Conservation (phyloP, 192 early-diverging fungal genomes). For the Irineochytrium annulatum region DNA sequence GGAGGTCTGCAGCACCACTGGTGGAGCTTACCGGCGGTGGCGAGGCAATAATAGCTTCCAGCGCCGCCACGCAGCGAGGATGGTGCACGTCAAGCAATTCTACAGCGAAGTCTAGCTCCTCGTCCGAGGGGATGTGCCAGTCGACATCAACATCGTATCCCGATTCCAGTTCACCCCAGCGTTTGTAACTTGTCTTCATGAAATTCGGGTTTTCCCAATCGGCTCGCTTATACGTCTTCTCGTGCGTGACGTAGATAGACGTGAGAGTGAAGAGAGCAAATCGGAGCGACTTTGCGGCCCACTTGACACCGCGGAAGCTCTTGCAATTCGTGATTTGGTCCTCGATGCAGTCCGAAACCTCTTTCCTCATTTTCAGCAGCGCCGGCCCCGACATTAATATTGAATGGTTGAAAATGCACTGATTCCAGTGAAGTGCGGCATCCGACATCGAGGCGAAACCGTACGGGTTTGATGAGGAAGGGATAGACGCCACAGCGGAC, state of each 20-base stretch:
- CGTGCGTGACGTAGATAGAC: constrained; percentile 57
- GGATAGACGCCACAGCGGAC: constrained; percentile 40
- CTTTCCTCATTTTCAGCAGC: constrained; percentile 42
- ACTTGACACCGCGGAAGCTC: constrained; percentile 63
- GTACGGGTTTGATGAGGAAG: constrained; percentile 37
- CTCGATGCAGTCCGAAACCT: constrained; percentile 20
- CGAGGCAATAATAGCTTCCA: not conserved
- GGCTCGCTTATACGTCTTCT: constrained; percentile 40
- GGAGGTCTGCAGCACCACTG: not conserved
- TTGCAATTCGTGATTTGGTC: constrained; percentile 40
- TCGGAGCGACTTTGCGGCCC: constrained; percentile 61
- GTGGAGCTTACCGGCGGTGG: too few relatives aligned
- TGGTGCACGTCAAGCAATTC: not conserved
- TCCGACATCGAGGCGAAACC: constrained; percentile 54
- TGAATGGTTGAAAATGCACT: constrained; percentile 56
- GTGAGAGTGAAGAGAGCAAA: constrained; percentile 42
- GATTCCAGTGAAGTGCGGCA: constrained; percentile 74
- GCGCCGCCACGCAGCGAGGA: not conserved
- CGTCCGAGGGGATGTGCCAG: constrained; percentile 74
- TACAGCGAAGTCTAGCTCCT: constrained; percentile 65
- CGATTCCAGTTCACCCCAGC: constrained; percentile 70
- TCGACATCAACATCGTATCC: constrained; percentile 51
- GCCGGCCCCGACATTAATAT: constrained; percentile 43
- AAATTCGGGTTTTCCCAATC: constrained; percentile 64
- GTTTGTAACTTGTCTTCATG: constrained; percentile 60